Evolutionary conservation across 495 filamentous ascomycete genomes (phyloP), one percentile per base, ranked within the genome.

Genomic region (Pyrenopolyporus hunteri): DNA sequence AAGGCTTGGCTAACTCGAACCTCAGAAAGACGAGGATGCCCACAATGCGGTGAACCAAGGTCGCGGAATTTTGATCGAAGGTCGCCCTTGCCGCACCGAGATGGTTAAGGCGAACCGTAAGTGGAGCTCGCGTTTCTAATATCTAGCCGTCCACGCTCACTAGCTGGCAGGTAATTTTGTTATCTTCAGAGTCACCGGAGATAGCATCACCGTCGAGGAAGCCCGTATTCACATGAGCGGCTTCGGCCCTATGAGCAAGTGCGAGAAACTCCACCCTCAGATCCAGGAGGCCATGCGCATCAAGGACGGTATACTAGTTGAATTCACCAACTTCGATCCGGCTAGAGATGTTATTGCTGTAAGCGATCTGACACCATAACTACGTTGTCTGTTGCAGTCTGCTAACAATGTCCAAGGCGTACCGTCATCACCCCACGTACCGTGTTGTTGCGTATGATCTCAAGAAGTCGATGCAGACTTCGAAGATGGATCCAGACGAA

Each of bases 51-150:
- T 84, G 48, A 51, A 54, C 6, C 42, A 76, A 10, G 83, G 78
- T 22, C 75, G 73, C 8, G 79, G 80, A 19, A 61, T 70, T 14
- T 49, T 78, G 23, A 80, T 88, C 48, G 69, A 78, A 43, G 82
- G 81, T n/a, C 83, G 85, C 32, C 74, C 79, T 8, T 83, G 81
- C 74, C 82, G 85, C 6, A 81, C 77, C 25, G 85, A 88, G 72
- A 75, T 70, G 73, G 75, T 73, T 0, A 80, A 80, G 56, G 81
- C 83, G 23, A 82, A 85, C 55, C 77, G 85, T 83, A 71, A 76
- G 82, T 77, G 26, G 19, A 17, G 6, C 23, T 26, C n/a, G 26
- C 16, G 11, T 13, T 42, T 17, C 4, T 3, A 28, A 25, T 2
- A 23, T 17, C 42, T 33, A 31, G 7, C 9, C n/a, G 8, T 16